These are phyloP conservation scores for Casuarina glauca DNA, from an alignment of 306 rosid genomes.

Conservation along the genomic window DNA sequence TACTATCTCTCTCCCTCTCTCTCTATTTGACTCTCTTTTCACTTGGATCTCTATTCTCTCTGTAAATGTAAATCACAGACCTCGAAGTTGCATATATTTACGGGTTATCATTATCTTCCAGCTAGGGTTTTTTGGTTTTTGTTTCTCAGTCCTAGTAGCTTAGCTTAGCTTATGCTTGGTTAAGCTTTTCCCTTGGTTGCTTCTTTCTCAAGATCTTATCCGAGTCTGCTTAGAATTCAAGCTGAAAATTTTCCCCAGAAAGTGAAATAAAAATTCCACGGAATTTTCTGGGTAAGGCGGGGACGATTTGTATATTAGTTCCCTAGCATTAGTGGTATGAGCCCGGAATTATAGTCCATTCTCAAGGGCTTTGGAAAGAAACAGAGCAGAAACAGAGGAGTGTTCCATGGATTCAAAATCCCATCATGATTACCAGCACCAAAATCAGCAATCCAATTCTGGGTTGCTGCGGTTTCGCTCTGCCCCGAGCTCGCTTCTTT, in stretches of 20 bases:
- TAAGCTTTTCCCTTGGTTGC: slow-evolving; percentile 35
- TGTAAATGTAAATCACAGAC: slow-evolving; percentile 25
- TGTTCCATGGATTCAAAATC: slow-evolving; percentile 63
- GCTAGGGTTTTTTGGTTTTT: slow-evolving; percentile 6
- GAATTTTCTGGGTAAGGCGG: slow-evolving; percentile 34
- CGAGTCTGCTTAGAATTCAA: slow-evolving; percentile 60
- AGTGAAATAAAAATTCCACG: slow-evolving; percentile 36
- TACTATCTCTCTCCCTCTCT: neutral
- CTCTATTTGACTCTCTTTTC: slow-evolving; percentile 17
- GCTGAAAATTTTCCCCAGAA: slow-evolving; percentile 40
- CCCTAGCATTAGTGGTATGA: slow-evolving; percentile 28
- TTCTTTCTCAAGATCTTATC: slow-evolving; percentile 90
- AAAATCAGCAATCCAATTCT: slow-evolving; percentile 47
- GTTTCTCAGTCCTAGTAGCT: slow-evolving; percentile 10
- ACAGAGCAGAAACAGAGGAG: neutral
- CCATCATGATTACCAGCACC: slow-evolving; percentile 38
- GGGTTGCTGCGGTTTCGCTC: slow-evolving; percentile 79
- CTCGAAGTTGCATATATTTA: slow-evolving; percentile 29
- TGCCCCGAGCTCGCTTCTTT: slow-evolving; percentile 55
- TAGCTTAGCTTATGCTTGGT: slow-evolving; percentile 22
- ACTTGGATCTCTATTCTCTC: slow-evolving; percentile 13
- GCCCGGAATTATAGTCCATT: slow-evolving; percentile 26
- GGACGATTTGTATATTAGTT: slow-evolving; percentile 28
- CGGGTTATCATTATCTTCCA: slow-evolving; percentile 29
- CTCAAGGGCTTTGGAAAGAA: slow-evolving; percentile 1